A percentile compares a stretch with the other conserved stretches of the same genome.
Conservation (phyloP, 2,329 filamentous ascomycete genomes). For the Pseudogymnoascus sp. region DNA sequence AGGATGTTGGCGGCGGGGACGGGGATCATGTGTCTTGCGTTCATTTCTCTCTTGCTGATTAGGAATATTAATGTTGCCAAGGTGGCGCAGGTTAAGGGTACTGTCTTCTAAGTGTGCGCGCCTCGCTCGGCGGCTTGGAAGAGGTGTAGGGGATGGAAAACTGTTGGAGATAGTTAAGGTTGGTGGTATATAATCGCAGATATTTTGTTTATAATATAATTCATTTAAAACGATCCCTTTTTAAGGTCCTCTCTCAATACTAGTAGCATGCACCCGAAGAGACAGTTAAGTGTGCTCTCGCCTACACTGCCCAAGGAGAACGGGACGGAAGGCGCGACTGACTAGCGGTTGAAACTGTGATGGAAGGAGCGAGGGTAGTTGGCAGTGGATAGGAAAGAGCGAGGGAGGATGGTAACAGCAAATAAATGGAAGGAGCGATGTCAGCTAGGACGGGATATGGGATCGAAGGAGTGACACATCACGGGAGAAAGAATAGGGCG, state of each 20-base stretch:
- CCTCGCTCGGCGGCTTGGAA: neutral
- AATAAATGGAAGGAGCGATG: neutral
- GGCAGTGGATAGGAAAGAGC: neutral
- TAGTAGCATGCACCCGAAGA: neutral
- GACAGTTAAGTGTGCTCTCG: neutral
- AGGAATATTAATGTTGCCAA: slow-evolving; percentile 39
- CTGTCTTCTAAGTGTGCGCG: slow-evolving; percentile 17
- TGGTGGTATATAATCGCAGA: neutral
- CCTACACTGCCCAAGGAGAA: no score
- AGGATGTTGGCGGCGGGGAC: slow-evolving; percentile 45
- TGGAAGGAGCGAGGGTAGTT: neutral
- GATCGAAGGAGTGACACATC: neutral
- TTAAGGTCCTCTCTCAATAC: neutral
- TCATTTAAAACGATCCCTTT: neutral
- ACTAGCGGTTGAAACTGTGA: neutral
- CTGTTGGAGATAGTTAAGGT: neutral
- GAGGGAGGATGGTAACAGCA: neutral
- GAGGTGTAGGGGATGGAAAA: neutral
- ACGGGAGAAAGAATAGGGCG: neutral
- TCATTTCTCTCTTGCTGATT: slow-evolving; percentile 37
- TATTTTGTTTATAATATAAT: neutral
- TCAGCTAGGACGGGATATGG: neutral
- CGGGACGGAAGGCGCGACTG: no score
- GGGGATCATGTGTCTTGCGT: slow-evolving; percentile 35
- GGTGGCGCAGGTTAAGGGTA: slow-evolving; percentile 37